phyloP scores from a whole-genome alignment of 768 basidiomycete species.

The Pisolithus tinctorius region DNA sequence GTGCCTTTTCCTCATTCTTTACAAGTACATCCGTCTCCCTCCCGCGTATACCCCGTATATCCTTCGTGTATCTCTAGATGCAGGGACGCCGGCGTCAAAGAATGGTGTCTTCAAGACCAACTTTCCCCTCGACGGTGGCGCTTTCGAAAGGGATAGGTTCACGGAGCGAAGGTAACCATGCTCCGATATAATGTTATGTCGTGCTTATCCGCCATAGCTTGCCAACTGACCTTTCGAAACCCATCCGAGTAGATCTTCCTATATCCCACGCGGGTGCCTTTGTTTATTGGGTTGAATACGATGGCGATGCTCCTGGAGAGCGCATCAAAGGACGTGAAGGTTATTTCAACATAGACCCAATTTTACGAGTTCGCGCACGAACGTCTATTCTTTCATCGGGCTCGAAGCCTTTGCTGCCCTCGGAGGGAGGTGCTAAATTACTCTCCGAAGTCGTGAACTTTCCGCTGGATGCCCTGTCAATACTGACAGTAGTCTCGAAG shows the following conservation, averaged over 20 bases:
- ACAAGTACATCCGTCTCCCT: slow-evolving; percentile 91
- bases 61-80: slow-evolving; percentile 83
- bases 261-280: slow-evolving; percentile 97
- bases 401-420: slow-evolving; percentile 43
- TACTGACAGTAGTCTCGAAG: slow-evolving; percentile 90
- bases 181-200: neutral
- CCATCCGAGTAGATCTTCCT: slow-evolving; percentile 89
- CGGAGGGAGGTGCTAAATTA: slow-evolving; percentile 46
- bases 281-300: slow-evolving; percentile 92
- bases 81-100: slow-evolving; percentile 84
- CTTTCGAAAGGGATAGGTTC: slow-evolving; percentile 70
- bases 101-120: slow-evolving; percentile 95
- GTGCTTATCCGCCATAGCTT: slow-evolving; percentile 43
- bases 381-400: slow-evolving; percentile 62
- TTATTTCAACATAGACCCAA: slow-evolving; percentile 95
- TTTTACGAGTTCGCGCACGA: slow-evolving; percentile 70
- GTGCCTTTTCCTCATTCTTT: slow-evolving; percentile 6
- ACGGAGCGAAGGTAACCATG: slow-evolving; percentile 63
- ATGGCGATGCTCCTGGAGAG: slow-evolving; percentile 47
- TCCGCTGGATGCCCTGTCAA: slow-evolving; percentile 81
- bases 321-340: slow-evolving; percentile 81
- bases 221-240: slow-evolving; percentile 80
- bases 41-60: slow-evolving; percentile 87
- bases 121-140: slow-evolving; percentile 90
- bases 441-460: slow-evolving; percentile 53